phyloP scores from a whole-genome alignment of 768 basidiomycete genomes.

The Russula sp. region DNA sequence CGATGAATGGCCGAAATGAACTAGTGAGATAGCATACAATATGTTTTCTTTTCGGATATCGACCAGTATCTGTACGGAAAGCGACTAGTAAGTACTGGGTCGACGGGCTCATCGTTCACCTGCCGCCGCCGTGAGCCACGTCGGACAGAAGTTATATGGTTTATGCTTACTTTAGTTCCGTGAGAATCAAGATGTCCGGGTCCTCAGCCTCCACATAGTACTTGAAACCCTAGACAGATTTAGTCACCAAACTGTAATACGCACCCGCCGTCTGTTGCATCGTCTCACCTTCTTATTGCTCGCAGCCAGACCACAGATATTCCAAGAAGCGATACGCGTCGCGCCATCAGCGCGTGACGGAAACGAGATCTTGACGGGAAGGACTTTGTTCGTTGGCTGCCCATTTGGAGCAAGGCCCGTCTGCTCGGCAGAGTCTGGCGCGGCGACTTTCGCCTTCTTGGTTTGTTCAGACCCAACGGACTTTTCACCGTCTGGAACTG shows the following conservation, averaged over 20 bases:
- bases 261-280: not conserved
- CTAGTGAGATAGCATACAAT: slow-evolving; percentile 47
- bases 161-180: slow-evolving; percentile 70
- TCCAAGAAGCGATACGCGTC: slow-evolving; percentile 67
- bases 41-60: slow-evolving; percentile 73
- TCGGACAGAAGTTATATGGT: not conserved
- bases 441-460: slow-evolving; percentile 24
- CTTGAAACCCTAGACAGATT: slow-evolving; percentile 61
- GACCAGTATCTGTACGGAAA: slow-evolving; percentile 78
- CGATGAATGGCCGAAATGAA: slow-evolving; percentile 3
- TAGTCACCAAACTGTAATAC: slow-evolving; percentile 5
- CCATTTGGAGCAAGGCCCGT: slow-evolving; percentile 39
- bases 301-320: slow-evolving; percentile 73
- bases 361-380: slow-evolving; percentile 62
- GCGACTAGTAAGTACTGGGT: slow-evolving; percentile 52
- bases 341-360: slow-evolving; percentile 48
- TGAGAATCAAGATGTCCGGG: slow-evolving; percentile 78
- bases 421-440: slow-evolving; percentile 7
- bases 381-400: slow-evolving; percentile 70
- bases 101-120: slow-evolving; percentile 69
- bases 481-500: slow-evolving; percentile 17
- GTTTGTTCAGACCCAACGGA: slow-evolving; percentile 1
- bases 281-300: slow-evolving; percentile 69
- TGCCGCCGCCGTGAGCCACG: slow-evolving; percentile 34
- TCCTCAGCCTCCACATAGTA: slow-evolving; percentile 82